These are phyloP conservation scores for Microsporum ferrugineum DNA, from an alignment of 2,329 filamentous ascomycete genomes.

Conservation along the genomic window DNA sequence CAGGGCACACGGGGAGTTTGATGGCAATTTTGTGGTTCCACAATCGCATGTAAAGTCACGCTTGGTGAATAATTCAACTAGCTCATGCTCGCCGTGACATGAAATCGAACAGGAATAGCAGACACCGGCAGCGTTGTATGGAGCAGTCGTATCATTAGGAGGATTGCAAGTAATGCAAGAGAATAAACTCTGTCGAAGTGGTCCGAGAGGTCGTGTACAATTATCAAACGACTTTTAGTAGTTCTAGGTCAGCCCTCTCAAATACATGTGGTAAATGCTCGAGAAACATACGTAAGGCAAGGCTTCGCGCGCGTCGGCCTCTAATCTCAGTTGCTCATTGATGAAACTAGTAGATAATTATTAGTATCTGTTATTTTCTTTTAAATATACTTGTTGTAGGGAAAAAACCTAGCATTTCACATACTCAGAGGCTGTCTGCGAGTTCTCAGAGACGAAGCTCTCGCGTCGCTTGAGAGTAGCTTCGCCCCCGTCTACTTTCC, in stretches of 20 bases:
- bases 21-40: conserved; percentile 68
- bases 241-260: conserved; percentile 6
- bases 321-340: conserved; percentile 74
- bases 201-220: conserved; percentile 81
- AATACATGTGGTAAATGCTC: conserved; percentile 7
- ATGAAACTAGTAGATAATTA: conserved; percentile 54
- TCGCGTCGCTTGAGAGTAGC: conserved; percentile 22
- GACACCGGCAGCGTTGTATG: conserved; percentile 65
- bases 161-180: conserved; percentile 92
- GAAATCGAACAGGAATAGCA: conserved; percentile 96
- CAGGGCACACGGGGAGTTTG: conserved; percentile 61
- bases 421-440: conserved; percentile 63
- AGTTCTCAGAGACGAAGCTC: conserved; percentile 44
- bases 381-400: neutral
- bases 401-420: conserved; percentile 11
- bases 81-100: conserved; percentile 86
- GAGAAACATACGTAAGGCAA: conserved; percentile 64
- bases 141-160: conserved; percentile 45
- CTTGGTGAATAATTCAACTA: conserved; percentile 94
- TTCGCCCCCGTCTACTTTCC: neutral
- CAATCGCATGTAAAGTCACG: conserved; percentile 95
- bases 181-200: conserved; percentile 78
- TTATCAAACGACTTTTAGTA: conserved; percentile 67
- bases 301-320: conserved; percentile 88
- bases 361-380: neutral